Base-by-base conservation (phyloP, 768 basidiomycete species). In the Boletus huronensis region DNA sequence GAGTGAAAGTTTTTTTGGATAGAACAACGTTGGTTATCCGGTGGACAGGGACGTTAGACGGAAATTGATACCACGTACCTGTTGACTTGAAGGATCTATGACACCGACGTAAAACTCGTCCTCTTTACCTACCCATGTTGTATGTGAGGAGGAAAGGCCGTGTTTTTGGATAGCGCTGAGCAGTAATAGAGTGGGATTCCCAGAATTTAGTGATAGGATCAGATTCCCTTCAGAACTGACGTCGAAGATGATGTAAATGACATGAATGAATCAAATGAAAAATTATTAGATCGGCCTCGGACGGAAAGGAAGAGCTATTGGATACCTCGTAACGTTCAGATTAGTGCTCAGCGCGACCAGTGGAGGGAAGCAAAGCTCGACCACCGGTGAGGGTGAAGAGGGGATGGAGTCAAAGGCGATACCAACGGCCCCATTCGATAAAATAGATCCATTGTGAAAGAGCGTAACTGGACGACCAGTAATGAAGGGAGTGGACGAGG, bases 401-500 rank as follows among this genome's bases (percentile, higher is more conserved):
- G 47, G 11, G 6, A 52, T 65, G 41, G 61, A 50, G 43, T 56
- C 52, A 26, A 85, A 58, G 0, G 81, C 87, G 6, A 93, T 53
- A 0, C 89, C 90, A 11, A 91, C 80, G 4, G 88, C 88, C 7
- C 90, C 90, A 7, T 79, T 74, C 0, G 80, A 82, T 52, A 78
- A 68, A 25, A 89, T 77, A 1, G 75, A 64, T 35, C 75, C 72
- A 47, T 86, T 79, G 54, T 77, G 69, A 55, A 90, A 83, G 10
- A 92, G 72, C 0, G 90, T 91, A 28, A 85, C 80, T 0, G 85
- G 83, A 19, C 85, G 73, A 14, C 89, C 90, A 1, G 88, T 91
- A 6, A 89, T 71, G 65, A 92, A 92, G 1, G 89, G 88, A 2
- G 90, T 92, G 3, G 88, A 85, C 0, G 88, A 76, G 0, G 84